These are phyloP conservation scores for Lavandula angustifolia DNA, from an alignment of 257 asterid species.

Conservation along the genomic window DNA sequence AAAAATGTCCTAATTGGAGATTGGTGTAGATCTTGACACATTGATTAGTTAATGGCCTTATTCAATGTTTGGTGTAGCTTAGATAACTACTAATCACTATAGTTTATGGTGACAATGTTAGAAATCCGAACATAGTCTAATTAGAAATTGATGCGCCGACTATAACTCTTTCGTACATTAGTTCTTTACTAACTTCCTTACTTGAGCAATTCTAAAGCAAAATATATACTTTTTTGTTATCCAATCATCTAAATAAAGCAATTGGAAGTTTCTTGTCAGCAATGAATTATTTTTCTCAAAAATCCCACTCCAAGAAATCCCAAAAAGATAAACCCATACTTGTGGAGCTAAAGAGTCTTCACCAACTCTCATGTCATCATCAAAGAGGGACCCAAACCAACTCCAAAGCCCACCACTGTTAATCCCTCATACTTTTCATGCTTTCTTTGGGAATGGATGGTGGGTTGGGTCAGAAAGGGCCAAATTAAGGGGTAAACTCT, in stretches of 20 bases:
- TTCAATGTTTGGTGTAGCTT: neutral
- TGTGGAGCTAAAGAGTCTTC: constrained; percentile 36
- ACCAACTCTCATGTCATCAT: constrained; percentile 41
- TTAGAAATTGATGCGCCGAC: no score
- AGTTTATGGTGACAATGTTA: no score
- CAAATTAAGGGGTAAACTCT: neutral
- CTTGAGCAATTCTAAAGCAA: neutral
- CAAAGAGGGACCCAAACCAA: constrained; percentile 28
- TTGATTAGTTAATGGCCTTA: neutral
- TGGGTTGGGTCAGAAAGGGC: neutral
- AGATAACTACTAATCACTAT: neutral
- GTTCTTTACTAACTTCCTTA: neutral
- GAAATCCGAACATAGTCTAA: neutral
- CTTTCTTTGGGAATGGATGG: neutral
- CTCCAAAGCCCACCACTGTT: neutral
- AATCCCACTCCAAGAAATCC: neutral
- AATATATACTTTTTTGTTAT: no score
- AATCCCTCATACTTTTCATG: neutral
- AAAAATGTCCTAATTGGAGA: no score
- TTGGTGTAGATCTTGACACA: neutral
- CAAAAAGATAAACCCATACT: constrained; percentile 11
- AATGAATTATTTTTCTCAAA: neutral
- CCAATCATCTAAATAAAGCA: neutral
- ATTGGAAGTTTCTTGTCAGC: constrained; percentile 19
- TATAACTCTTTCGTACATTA: no score